Base-by-base conservation (phyloP, 192 early-diverging fungal genomes). In the Entomortierella parvispora region DNA sequence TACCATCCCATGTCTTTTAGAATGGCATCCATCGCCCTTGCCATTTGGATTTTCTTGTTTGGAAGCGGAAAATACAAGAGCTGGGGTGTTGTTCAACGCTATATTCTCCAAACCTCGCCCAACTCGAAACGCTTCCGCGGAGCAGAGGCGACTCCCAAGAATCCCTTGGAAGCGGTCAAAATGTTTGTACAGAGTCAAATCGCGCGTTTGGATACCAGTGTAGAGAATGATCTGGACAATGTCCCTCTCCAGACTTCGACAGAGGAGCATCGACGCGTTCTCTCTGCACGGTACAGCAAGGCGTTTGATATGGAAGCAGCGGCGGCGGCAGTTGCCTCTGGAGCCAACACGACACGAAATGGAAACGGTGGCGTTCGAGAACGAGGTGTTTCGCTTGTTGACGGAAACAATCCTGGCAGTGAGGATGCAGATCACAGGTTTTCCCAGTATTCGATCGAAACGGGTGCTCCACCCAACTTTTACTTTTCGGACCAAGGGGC, bases 61-160 rank as follows among this genome's bases (percentile, higher is more conserved):
- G 78, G 78, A 22, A 66, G 52, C 17, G 78, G 78, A 26, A 80
- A 63, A 33, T 80, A 71, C 65, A 80, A 80, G 57, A 71, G 69
- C 32, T 80, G 78, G 78, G 78, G 78, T 15, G 29, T 80, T 9
- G 71, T 80, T 48, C 78, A 80, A 46, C 65, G 69, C 12, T 80
- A 71, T 43, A 40, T 80, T 17, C 64, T 80, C 23, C 58, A 61
- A 25, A 80, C 65, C 0, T 80, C 78, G 8, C 78, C 78, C 48
- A 51, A 80, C 54, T 65, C 78, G 10, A 56, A 28, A 15, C 50
- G 58, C 3, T 56, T 51, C 63, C 50, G 33, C 8, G 40, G 46
- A 1, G 40, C 23, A 18, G 22, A 65, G 7, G 42, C 18, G 22
- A n/a, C 12, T 7, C 55, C 59, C 8, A 45, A 53, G 22, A 59